Evolutionary conservation across 441 rosid genomes (phyloP), one percentile per base, ranked within the genome.

Genomic region (Manihot esculenta): DNA sequence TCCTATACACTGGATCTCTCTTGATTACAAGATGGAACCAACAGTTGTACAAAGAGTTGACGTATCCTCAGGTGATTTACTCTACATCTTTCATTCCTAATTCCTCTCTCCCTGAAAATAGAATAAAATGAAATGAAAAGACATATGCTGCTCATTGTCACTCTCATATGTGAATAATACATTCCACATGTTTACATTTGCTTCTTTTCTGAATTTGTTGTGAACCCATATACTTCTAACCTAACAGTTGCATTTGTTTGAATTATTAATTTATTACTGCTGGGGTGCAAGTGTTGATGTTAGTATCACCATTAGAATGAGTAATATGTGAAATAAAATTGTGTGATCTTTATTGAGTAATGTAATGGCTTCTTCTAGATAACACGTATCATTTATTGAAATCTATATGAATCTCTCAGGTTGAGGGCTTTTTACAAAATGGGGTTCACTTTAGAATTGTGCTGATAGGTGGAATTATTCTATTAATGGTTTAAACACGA

Each of bases 1-100:
- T 65, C 73, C 76, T 17, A 62, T 85, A 55, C 84, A 81, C 10
- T 90, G 96, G 96, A 64, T 74, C 11, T 78, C 90, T 66, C 92
- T 90, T 57, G 94, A 87, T 71, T 90, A 69, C 78, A 76, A 68
- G 73, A 64, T 62, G 71, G 85, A 83, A 54, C 64, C 62, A 64
- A 49, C 73, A 41, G 83, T 85, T 55, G 73, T 76, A 27, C 81
- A 45, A 74, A 78, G 64, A 70, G 66, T 77, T 42, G 64, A 66
- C 75, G 72, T 72, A 26, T 35, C 90, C 64, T 69, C 90, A 61
- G 92, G 93, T 60, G 56, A 57, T 48, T 13, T 11, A 12, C 11
- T 15, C 13, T 6, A 33, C 21, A 20, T 55, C 10, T 53, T 71
- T 64, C 10, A 18, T 42, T 38, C 49, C 62, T 21, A 3, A 27